Conservation (phyloP, 2,329 filamentous ascomycete species). For the Ophiostoma quercus region DNA sequence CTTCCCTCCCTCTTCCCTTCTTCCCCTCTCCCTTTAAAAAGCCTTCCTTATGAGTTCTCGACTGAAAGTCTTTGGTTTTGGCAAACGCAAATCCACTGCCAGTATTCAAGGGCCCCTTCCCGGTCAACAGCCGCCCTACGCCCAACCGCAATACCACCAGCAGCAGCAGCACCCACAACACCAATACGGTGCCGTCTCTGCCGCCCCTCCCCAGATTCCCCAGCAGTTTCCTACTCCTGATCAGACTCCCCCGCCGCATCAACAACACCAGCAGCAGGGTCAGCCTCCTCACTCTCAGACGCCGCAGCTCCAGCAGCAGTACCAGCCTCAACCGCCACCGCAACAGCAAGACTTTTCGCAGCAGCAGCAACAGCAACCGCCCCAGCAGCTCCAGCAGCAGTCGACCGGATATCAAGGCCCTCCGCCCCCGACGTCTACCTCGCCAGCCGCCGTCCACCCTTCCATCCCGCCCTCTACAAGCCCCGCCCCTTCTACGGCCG, state of each 20-base stretch:
- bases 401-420: constrained; percentile 26
- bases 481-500: constrained; percentile 16
- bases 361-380: constrained; percentile 24
- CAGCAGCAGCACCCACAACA: constrained; percentile 20
- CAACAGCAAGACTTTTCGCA: constrained; percentile 20
- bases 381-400: constrained; percentile 33
- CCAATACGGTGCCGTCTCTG: constrained; percentile 26
- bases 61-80: constrained; percentile 74
- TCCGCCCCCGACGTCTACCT: constrained; percentile 18
- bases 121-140: constrained; percentile 30
- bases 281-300: constrained; percentile 28
- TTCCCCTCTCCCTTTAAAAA: constrained; percentile 30
- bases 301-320: constrained; percentile 24
- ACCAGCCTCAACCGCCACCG: constrained; percentile 12
- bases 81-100: constrained; percentile 68
- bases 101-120: constrained; percentile 47
- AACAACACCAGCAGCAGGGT: constrained; percentile 10
- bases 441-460: constrained; percentile 38
- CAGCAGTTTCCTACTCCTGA: constrained; percentile 40
- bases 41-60: constrained; percentile 63
- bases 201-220: constrained; percentile 46
- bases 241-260: constrained; percentile 24
- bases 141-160: constrained; percentile 18
- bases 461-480: constrained; percentile 43
- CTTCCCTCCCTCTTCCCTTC: constrained; percentile 25